phyloP scores from a whole-genome alignment of 139 green algal genomes.

The Spirogloea muscicola region DNA sequence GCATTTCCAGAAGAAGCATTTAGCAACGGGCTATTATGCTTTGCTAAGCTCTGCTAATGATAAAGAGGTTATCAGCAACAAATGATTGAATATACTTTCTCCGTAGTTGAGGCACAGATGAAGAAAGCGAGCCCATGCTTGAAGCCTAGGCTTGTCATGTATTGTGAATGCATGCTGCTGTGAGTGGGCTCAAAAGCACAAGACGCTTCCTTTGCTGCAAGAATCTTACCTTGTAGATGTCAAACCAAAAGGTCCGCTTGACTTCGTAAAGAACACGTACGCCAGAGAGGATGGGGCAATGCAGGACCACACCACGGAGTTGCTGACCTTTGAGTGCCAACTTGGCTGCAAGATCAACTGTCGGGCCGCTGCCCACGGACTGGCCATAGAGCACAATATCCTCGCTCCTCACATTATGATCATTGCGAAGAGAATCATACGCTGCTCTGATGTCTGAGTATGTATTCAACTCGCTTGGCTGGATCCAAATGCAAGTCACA shows the following conservation, averaged over 20 bases:
- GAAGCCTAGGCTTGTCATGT: not conserved
- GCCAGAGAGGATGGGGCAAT: conserved; percentile 80
- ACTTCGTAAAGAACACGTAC: conserved; percentile 78
- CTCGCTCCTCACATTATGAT: conserved; percentile 18
- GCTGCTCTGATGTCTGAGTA: conserved; percentile 63
- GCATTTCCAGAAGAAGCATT: not conserved
- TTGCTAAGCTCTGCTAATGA: not conserved
- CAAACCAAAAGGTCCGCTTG: conserved; percentile 54
- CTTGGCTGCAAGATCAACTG: conserved; percentile 51
- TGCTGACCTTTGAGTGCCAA: too few relatives aligned
- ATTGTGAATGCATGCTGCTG: too few relatives aligned
- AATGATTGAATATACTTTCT: not conserved
- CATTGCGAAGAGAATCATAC: conserved; percentile 48
- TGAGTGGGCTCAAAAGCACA: too few relatives aligned
- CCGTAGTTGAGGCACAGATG: not conserved
- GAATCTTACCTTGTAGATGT: conserved; percentile 48
- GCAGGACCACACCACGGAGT: conserved; percentile 77
- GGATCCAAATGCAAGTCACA: too few relatives aligned
- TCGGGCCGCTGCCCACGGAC: conserved; percentile 72
- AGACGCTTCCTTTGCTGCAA: not conserved
- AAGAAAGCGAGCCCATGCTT: not conserved
- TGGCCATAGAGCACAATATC: conserved; percentile 86
- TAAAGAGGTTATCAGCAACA: not conserved
- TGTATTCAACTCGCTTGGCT: conserved; percentile 59
- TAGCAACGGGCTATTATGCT: too few relatives aligned